These are phyloP conservation scores for Aspergillus hancockii DNA, from an alignment of 495 filamentous ascomycete genomes.

Conservation along the genomic window DNA sequence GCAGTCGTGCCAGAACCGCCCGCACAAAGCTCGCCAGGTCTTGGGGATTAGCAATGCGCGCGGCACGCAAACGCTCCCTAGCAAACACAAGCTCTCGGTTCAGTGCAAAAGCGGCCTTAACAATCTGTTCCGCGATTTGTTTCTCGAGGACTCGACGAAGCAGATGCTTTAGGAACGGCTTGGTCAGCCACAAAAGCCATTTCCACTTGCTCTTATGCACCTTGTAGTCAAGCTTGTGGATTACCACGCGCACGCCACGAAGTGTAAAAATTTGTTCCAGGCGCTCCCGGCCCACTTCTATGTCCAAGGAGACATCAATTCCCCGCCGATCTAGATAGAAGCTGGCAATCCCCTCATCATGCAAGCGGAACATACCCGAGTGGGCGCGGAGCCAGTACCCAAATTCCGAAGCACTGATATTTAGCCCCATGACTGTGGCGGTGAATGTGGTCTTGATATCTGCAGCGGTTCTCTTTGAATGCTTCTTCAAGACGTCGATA, in stretches of 20 bases:
- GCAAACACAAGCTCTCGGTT: constrained; percentile 88
- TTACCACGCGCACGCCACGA: constrained; percentile 68
- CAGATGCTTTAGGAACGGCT: constrained; percentile 79
- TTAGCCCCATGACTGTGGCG: constrained; percentile 75
- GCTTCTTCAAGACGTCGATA: constrained; percentile 78
- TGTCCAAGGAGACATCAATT: constrained; percentile 79
- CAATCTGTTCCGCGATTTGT: constrained; percentile 72
- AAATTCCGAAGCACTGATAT: constrained; percentile 78
- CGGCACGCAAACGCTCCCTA: constrained; percentile 80
- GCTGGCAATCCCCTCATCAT: constrained; percentile 80
- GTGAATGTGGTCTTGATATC: constrained; percentile 69
- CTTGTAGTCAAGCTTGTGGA: constrained; percentile 84
- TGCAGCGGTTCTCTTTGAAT: constrained; percentile 66
- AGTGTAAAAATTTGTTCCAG: constrained; percentile 82
- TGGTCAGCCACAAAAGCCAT: constrained; percentile 78
- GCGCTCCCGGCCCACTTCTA: constrained; percentile 73
- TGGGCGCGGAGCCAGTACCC: constrained; percentile 78
- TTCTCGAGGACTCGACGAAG: constrained; percentile 77
- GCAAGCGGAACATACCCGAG: constrained; percentile 63
- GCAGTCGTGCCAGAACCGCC: constrained; percentile 73
- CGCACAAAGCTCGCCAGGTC: constrained; percentile 79
- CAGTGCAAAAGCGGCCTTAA: constrained; percentile 63
- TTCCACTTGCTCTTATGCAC: constrained; percentile 73
- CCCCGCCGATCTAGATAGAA: constrained; percentile 84
- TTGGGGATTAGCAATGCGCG: constrained; percentile 76